These are phyloP conservation scores for Jamesozyma jinghongensis DNA, from an alignment of 805 yeast species.

Conservation along the genomic window DNA sequence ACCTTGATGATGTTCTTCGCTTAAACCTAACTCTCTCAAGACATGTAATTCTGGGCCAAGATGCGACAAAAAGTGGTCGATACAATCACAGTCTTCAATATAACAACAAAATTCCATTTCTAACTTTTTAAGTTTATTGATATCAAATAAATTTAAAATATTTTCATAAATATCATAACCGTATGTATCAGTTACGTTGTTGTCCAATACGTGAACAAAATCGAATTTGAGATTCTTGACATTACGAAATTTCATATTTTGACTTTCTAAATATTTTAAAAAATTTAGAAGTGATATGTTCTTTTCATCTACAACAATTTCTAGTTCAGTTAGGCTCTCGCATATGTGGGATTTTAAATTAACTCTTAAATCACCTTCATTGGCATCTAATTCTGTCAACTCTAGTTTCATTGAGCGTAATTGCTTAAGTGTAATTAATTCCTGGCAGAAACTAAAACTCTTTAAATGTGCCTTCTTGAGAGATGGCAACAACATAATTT, in stretches of 20 bases:
- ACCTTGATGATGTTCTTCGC: slow-evolving; percentile 30
- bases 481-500: slow-evolving; percentile 5
- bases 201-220: slow-evolving; percentile 39
- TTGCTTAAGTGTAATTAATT: background rate
- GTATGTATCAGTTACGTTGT: slow-evolving; percentile 32
- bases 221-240: slow-evolving; percentile 34
- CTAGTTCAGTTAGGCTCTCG: slow-evolving; percentile 6
- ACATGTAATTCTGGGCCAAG: slow-evolving; percentile 29
- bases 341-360: background rate
- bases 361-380: background rate
- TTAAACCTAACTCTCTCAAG: slow-evolving; percentile 20
- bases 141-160: slow-evolving; percentile 15
- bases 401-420: background rate
- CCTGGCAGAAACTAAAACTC: slow-evolving; percentile 2
- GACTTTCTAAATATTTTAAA: slow-evolving; percentile 16
- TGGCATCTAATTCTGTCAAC: background rate
- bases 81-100: slow-evolving; percentile 37
- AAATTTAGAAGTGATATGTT: slow-evolving; percentile 32
- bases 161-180: slow-evolving; percentile 19
- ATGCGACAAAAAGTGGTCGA: slow-evolving; percentile 34
- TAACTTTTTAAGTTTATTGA: slow-evolving; percentile 30
- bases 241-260: slow-evolving; percentile 8
- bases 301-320: slow-evolving; percentile 28
- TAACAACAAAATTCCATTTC: slow-evolving; percentile 51
- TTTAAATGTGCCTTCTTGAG: slow-evolving; percentile 10